phyloP scores from a whole-genome alignment of 1,284 basidiomycete genomes.

The Ustilago trichophora region DNA sequence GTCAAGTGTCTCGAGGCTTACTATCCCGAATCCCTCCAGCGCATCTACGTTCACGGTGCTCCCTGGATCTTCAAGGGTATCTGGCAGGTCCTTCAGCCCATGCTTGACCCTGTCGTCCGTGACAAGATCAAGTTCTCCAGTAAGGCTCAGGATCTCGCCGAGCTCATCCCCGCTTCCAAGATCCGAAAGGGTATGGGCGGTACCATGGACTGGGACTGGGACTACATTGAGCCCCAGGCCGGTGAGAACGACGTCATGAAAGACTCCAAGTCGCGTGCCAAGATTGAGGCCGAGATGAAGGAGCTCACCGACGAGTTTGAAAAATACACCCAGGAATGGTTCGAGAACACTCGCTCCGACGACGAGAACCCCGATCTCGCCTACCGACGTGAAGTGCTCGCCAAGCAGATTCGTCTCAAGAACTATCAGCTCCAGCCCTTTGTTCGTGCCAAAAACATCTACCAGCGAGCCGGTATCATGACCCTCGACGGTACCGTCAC shows the following conservation, averaged over 20 bases:
- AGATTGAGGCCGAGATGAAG: constrained; percentile 56
- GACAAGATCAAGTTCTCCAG: constrained; percentile 66
- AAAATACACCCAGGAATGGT: constrained; percentile 58
- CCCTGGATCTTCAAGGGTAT: constrained; percentile 67
- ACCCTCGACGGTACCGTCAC: constrained; percentile 55
- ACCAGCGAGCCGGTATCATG: constrained; percentile 61
- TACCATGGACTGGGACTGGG: constrained; percentile 66
- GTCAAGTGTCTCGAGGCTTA: constrained; percentile 66
- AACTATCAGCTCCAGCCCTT: constrained; percentile 61
- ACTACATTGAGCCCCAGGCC: constrained; percentile 64
- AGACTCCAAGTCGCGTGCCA: constrained; percentile 57
- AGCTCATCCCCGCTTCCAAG: constrained; percentile 56
- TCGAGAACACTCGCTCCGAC: constrained; percentile 44
- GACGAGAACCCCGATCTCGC: constrained; percentile 44
- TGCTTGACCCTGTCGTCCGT: constrained; percentile 65
- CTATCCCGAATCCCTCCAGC: constrained; percentile 66
- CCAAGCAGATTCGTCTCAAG: constrained; percentile 64
- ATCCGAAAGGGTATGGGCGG: constrained; percentile 65
- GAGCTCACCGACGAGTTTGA: constrained; percentile 59
- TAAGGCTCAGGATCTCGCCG: constrained; percentile 61
- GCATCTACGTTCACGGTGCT: constrained; percentile 65
- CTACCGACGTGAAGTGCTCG: constrained; percentile 59
- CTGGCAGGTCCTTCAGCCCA: constrained; percentile 65
- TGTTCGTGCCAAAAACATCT: constrained; percentile 59
- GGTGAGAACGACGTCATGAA: constrained; percentile 63